A percentile compares a stretch with the other conserved stretches of the same genome.
Conservation (phyloP, 2,329 filamentous ascomycete species). For the Neofusicoccum ribis region DNA sequence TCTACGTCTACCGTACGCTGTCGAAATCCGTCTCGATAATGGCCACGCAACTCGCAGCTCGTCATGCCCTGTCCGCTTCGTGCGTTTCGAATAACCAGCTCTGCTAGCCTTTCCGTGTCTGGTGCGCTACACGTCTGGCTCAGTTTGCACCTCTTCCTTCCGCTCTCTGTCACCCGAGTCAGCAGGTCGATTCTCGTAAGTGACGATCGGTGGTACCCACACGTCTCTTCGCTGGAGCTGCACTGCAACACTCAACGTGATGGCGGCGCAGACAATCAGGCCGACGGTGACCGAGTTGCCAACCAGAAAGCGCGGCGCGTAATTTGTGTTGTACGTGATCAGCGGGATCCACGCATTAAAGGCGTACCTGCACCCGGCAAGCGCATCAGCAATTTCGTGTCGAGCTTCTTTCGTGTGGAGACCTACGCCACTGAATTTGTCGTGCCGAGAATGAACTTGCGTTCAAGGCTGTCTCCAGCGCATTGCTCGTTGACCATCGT, state of each 20-base stretch:
- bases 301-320: slow-evolving; percentile 7
- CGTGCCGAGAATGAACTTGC: slow-evolving; percentile 15
- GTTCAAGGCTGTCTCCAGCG: slow-evolving; percentile 5
- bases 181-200: not conserved
- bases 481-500: slow-evolving; percentile 12
- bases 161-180: not conserved
- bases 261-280: not conserved
- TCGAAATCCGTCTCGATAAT: too few relatives aligned
- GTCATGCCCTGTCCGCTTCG: too few relatives aligned
- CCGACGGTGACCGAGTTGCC: slow-evolving; percentile 12
- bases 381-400: not conserved
- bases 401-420: not conserved
- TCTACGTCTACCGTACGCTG: not conserved
- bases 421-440: not conserved
- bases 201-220: not conserved
- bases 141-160: not conserved
- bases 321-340: slow-evolving; percentile 11
- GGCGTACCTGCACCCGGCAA: not conserved
- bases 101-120: not conserved
- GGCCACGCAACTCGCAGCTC: too few relatives aligned
- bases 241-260: not conserved
- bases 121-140: not conserved
- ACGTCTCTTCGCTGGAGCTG: not conserved
- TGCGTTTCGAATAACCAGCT: not conserved
- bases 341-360: slow-evolving; percentile 16